Base-by-base conservation (phyloP, 257 asterid genomes). In the Petunia secreta region DNA sequence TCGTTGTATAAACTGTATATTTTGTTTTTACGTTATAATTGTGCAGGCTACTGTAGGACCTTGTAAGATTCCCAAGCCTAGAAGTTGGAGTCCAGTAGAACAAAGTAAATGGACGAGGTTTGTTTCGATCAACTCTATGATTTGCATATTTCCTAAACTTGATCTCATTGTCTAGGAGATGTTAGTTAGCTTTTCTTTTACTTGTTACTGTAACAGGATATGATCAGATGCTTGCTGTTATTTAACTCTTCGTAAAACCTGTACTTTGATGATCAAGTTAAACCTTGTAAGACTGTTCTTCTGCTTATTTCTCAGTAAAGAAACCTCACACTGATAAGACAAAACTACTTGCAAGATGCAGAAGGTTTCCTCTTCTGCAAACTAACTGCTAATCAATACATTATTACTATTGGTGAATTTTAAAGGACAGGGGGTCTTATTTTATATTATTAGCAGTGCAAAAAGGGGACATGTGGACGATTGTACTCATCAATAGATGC, bases 51-150 rank as follows among this genome's bases (percentile, higher is more conserved):
- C 93, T 75, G 83, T 88, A 65, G 99, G 99, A 77, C 97, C 98
- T 79, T 96, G 98, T 89, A 92, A 92, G 68, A 82, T 87, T 85
- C 95, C 97, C 82, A 94, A 96, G 89, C 99, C 99, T 80, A 91
- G 91, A 88, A 91, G 87, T 41, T 96, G 99, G 99, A 94, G 92
- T 88, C 97, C 98, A 69, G 83, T 92, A 73, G 98, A 96, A 85
- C 98, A 91, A 83, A 90, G 95, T 92, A 96, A 96, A 86, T 94
- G 99, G 99, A 90, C 89, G 79, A 96, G 99, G 98, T 95, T 84
- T 83, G 87, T 71, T 57, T 82, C 39, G 77, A 68, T 64, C 41
- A 79, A 64, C 80, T 68, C 40, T 79, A 16, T 82, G 77, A 41
- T 79, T 76, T 64, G 40, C 73, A 54, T 80, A 16, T 63, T 76